Evolutionary conservation across 495 filamentous ascomycete species (phyloP), one percentile per base, ranked within the genome.

Genomic region (Entonaema liquescens): DNA sequence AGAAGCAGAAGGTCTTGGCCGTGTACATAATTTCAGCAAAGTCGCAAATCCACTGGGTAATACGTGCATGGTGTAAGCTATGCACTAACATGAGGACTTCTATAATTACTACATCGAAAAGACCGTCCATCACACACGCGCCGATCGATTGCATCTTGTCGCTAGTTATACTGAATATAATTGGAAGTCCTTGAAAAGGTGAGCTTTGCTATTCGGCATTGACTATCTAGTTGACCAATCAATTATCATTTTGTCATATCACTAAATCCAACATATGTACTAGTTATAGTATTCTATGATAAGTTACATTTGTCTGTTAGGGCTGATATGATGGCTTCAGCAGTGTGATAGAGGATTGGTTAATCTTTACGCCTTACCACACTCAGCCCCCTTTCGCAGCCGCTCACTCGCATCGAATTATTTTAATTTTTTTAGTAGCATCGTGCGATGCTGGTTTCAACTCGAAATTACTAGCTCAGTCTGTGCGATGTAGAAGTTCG

Each of bases 251-350:
- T 7, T 33, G 1, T 19, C 47, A 4, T 8, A 8, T 42, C 1
- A 5, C 19, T 38, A 15, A 60, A 60, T 59, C 36, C 36, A 55
- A 59, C 55, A 59, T 65, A 57, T 36, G 64, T 19, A 57, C n/a
- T 38, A n/a, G n/a, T n/a, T n/a, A 2, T 35, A 2, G 8, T 12
- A 11, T 17, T 19, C 13, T 23, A 56, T 33, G 8, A 21, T 38
- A 21, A 21, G 36, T 59, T 25, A 13, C 29, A 26, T 40, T 58
- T 53, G 56, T 40, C 17, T 23, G 54, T 21, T 64, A 68, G 63
- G 63, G 69, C 64, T 72, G 54, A 59, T 53, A 49, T 40, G 28
- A 65, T 66, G 52, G 47, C 62, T 71, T 66, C 62, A 71, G 62
- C 62, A 33, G 15, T 26, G 44, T 21, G 58, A 38, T 40, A 31